Conservation (phyloP, 495 filamentous ascomycete genomes). For the Neurospora intermedia region DNA sequence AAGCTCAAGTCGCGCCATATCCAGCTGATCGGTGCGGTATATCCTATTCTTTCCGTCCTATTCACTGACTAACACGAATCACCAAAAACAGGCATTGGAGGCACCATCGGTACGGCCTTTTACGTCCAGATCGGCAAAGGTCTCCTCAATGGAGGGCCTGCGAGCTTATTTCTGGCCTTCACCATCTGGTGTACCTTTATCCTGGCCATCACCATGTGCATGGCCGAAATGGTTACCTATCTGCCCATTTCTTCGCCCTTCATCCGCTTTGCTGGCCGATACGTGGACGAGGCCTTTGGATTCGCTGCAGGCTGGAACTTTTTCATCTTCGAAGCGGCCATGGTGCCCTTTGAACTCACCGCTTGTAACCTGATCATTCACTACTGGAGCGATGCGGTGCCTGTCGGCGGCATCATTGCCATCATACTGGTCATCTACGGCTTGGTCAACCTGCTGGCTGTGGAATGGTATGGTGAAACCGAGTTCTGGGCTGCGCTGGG, state of each 20-base stretch:
- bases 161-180: conserved; percentile 66
- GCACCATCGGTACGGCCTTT: conserved; percentile 30
- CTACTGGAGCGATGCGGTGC: conserved; percentile 57
- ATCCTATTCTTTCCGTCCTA: neutral
- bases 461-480: conserved; percentile 51
- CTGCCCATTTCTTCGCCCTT: conserved; percentile 73
- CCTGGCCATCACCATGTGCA: conserved; percentile 53
- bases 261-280: conserved; percentile 71
- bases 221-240: conserved; percentile 78
- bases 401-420: conserved; percentile 50
- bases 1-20: conserved; percentile 40
- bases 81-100: conserved; percentile 49
- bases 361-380: conserved; percentile 58
- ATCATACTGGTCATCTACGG: conserved; percentile 52
- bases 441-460: conserved; percentile 48
- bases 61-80: conserved; percentile 19
- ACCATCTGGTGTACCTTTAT: conserved; percentile 62
- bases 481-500: conserved; percentile 55
- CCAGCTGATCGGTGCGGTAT: conserved; percentile 36
- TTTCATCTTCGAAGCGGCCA: conserved; percentile 56
- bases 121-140: conserved; percentile 52
- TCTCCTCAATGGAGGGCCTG: conserved; percentile 63
- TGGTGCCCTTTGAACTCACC: conserved; percentile 63
- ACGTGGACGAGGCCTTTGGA: conserved; percentile 63
- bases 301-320: conserved; percentile 66